Evolutionary conservation across 1,284 basidiomycete genomes (phyloP).

Genomic region (Puccinia sorghi): DNA sequence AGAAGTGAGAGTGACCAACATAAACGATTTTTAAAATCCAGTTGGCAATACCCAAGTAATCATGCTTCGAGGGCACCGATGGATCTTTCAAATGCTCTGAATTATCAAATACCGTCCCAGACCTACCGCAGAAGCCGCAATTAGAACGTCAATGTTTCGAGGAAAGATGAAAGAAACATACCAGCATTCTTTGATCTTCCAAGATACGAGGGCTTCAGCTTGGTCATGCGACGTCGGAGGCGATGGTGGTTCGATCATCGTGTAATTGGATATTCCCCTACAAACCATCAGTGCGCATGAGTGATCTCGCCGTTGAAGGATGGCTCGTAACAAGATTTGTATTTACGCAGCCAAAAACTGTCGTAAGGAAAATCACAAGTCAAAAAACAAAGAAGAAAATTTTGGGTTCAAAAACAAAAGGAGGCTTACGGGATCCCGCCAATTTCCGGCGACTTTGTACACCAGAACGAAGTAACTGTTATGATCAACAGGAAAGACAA

Average conservation of each 20-base stretch:
- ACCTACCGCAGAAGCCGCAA: constrained; percentile 21
- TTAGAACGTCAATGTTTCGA: not conserved
- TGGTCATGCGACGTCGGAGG: constrained; percentile 16
- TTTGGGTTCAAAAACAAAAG: not conserved
- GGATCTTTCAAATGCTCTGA: constrained; percentile 37
- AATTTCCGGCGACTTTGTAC: constrained; percentile 40
- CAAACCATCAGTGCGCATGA: not conserved
- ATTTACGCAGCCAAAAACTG: constrained; percentile 47
- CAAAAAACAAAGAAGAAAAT: not conserved
- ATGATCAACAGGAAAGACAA: not conserved
- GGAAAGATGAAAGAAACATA: constrained; percentile 3
- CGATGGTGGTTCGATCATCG: constrained; percentile 22
- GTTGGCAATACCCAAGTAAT: constrained; percentile 73
- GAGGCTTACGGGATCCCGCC: constrained; percentile 45
- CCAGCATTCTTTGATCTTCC: constrained; percentile 50
- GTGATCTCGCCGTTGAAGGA: not conserved
- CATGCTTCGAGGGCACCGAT: constrained; percentile 22
- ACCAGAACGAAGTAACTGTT: not conserved
- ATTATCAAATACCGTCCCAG: constrained; percentile 48
- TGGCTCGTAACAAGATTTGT: not conserved
- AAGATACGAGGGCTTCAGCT: constrained; percentile 22
- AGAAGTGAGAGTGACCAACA: constrained; percentile 55
- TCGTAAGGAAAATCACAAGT: not conserved
- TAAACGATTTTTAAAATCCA: constrained; percentile 82
- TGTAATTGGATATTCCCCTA: constrained; percentile 40